Evolutionary conservation across 192 early-diverging fungal species (phyloP).

Genomic region (Coemansia sp.): DNA sequence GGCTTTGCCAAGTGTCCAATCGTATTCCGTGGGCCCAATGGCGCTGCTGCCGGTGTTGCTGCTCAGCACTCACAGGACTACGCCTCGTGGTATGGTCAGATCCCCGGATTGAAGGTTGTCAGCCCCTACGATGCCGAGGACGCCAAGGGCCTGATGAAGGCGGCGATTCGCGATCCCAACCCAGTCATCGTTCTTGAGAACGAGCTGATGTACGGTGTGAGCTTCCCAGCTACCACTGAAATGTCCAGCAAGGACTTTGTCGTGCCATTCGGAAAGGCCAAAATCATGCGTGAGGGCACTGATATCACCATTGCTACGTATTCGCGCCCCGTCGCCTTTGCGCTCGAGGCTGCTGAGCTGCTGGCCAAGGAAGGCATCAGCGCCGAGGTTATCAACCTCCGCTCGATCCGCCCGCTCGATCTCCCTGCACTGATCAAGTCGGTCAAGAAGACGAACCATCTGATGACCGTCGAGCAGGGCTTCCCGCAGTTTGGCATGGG

Average conservation of each 20-base stretch:
- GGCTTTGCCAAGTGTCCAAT: constrained; percentile 87
- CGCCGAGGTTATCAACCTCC: constrained; percentile 95
- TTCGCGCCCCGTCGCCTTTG: constrained; percentile 85
- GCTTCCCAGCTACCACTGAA: constrained; percentile 83
- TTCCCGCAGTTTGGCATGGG: constrained; percentile 96
- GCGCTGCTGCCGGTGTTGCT: constrained; percentile 94
- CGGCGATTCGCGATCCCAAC: constrained; percentile 97
- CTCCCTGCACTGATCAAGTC: constrained; percentile 88
- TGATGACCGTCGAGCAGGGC: constrained; percentile 95
- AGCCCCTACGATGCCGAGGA: constrained; percentile 96
- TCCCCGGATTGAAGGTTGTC: constrained; percentile 97
- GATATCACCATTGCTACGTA: constrained; percentile 95
- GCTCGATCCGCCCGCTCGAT: constrained; percentile 96
- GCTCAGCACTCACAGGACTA: constrained; percentile 99
- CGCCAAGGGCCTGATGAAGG: constrained; percentile 97
- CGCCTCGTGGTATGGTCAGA: constrained; percentile 97
- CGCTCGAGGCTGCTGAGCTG: constrained; percentile 84
- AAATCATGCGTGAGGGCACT: constrained; percentile 77
- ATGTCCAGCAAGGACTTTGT: constrained; percentile 81
- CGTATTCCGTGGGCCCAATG: constrained; percentile 99
- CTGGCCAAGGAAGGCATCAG: constrained; percentile 81
- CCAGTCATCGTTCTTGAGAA: constrained; percentile 96
- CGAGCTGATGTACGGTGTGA: constrained; percentile 96
- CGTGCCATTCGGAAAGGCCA: constrained; percentile 94
- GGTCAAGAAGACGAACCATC: constrained; percentile 97